These are phyloP conservation scores for Roridomyces roridus DNA, from an alignment of 768 basidiomycete species.

Conservation along the genomic window DNA sequence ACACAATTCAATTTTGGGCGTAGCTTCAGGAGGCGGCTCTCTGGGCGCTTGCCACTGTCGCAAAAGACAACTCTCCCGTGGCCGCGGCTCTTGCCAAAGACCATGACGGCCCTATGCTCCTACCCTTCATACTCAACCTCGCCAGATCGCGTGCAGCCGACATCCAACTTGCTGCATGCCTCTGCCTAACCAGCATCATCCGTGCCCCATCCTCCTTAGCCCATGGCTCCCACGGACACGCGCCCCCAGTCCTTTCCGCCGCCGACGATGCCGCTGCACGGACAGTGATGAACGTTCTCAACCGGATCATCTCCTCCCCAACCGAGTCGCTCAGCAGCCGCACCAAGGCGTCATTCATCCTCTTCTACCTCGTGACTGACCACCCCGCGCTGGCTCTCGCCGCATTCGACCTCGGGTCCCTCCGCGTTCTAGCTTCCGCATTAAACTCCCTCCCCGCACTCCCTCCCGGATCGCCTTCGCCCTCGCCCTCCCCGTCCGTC, in stretches of 20 bases:
- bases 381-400: conserved; percentile 68
- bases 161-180: conserved; percentile 71
- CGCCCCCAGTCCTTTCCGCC: too few relatives aligned
- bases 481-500: too few relatives aligned
- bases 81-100: conserved; percentile 59
- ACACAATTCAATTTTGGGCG: background rate
- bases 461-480: background rate
- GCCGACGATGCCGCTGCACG: conserved; percentile 54
- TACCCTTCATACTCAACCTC: conserved; percentile 54
- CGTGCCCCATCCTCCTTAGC: conserved; percentile 52
- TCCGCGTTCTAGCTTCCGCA: conserved; percentile 46
- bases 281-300: conserved; percentile 74
- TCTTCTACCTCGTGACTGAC: conserved; percentile 78
- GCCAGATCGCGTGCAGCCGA: conserved; percentile 65
- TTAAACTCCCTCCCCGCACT: too few relatives aligned
- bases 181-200: conserved; percentile 69
- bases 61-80: conserved; percentile 64
- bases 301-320: conserved; percentile 57
- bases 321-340: conserved; percentile 49
- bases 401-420: conserved; percentile 73
- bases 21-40: conserved; percentile 75
- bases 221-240: conserved; percentile 18
- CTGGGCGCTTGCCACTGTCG: conserved; percentile 67
- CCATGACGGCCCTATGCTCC: conserved; percentile 45
- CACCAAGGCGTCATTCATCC: conserved; percentile 75